These are phyloP conservation scores for Ophidiomyces ophidiicola DNA, from an alignment of 2,329 filamentous ascomycete genomes.

Conservation along the genomic window DNA sequence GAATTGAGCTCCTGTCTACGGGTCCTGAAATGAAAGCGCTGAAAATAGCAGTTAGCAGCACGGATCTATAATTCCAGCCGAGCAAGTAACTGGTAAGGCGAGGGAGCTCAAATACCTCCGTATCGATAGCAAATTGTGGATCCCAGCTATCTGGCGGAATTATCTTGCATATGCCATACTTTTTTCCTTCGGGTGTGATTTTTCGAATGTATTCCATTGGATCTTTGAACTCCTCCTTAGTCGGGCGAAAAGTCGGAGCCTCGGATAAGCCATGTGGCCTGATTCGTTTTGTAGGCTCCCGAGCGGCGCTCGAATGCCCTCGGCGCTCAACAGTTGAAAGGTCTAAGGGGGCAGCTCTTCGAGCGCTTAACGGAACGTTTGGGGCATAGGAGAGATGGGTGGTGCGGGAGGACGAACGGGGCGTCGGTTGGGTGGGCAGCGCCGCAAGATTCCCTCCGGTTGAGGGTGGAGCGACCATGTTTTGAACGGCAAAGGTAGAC, in stretches of 20 bases:
- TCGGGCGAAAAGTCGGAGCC: constrained; percentile 81
- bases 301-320: constrained; percentile 63
- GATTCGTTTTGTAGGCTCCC: constrained; percentile 63
- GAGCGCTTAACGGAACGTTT: constrained; percentile 51
- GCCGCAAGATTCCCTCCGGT: constrained; percentile 23
- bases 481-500: background rate
- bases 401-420: constrained; percentile 28
- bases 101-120: constrained; percentile 69
- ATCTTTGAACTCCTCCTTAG: constrained; percentile 86
- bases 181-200: constrained; percentile 70
- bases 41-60: constrained; percentile 13
- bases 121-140: constrained; percentile 89
- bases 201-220: constrained; percentile 88
- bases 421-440: constrained; percentile 23
- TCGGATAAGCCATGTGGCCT: constrained; percentile 77
- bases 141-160: constrained; percentile 91
- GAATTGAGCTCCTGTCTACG: constrained; percentile 94
- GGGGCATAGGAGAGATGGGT: constrained; percentile 34
- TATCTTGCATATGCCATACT: constrained; percentile 90
- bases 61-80: background rate
- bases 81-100: background rate
- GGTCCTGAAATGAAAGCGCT: constrained; percentile 96
- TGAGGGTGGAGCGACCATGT: constrained; percentile 37
- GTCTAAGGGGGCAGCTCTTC: constrained; percentile 59
- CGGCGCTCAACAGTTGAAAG: constrained; percentile 82